Evolutionary conservation across 225 moss, liverwort and hornwort species (phyloP).

Genomic region (Antitrichia curtipendula): DNA sequence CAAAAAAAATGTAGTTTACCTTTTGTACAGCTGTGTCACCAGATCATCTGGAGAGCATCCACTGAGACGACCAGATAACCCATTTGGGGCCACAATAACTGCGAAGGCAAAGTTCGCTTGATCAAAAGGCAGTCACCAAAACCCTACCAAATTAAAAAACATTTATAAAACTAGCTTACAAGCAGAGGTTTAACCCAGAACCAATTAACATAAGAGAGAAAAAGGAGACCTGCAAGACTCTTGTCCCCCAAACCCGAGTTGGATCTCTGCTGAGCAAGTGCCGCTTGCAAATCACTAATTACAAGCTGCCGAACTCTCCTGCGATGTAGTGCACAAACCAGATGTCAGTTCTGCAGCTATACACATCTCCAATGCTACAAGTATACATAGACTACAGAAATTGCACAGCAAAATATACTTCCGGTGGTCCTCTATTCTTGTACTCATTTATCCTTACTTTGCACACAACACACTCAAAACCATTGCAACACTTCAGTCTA

Average conservation of each 20-base stretch:
- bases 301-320: constrained; percentile 74
- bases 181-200: neutral
- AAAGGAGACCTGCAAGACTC: constrained; percentile 55
- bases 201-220: neutral
- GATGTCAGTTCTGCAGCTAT: constrained; percentile 3
- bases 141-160: neutral
- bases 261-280: constrained; percentile 59
- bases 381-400: neutral
- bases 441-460: neutral
- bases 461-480: neutral
- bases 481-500: neutral
- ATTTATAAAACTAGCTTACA: neutral
- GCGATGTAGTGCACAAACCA: constrained; percentile 22
- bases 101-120: constrained; percentile 4
- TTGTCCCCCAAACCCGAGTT: constrained; percentile 26
- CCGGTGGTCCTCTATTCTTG: neutral
- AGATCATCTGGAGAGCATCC: constrained; percentile 91
- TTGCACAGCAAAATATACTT: neutral
- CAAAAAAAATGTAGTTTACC: constrained; percentile 28
- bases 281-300: constrained; percentile 57
- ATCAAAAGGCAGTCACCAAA: neutral
- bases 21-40: constrained; percentile 69
- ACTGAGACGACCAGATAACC: constrained; percentile 74
- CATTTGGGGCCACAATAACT: constrained; percentile 94
- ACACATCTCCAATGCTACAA: neutral